These are phyloP conservation scores for Adiantum capillusveneris DNA, from an alignment of 75 land plant species.

Conservation along the genomic window DNA sequence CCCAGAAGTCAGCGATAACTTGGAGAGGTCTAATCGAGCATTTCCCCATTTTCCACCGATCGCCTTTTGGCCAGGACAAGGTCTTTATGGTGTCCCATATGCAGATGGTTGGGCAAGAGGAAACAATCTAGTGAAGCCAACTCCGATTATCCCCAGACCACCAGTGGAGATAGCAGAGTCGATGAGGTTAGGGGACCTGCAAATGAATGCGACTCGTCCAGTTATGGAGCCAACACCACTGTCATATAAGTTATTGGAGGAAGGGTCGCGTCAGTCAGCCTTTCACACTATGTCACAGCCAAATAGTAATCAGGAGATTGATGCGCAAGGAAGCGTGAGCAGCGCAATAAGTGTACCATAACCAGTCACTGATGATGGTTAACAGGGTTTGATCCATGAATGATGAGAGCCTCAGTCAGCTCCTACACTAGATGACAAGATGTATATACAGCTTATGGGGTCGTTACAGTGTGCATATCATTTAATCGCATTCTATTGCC, in stretches of 20 bases:
- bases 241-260: constrained; percentile 3
- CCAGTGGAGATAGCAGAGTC: not conserved
- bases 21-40: not conserved
- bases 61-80: not conserved
- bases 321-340: not conserved
- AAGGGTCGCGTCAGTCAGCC: constrained; percentile 1
- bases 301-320: not conserved
- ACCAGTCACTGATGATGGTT: no score
- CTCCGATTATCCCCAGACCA: not conserved
- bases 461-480: no score
- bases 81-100: not conserved
- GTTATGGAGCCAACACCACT: constrained; percentile 6
- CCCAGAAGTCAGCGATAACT: not conserved
- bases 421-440: no score
- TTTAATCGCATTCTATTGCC: no score
- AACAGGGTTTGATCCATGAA: no score
- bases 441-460: no score
- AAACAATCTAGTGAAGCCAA: constrained; percentile 3
- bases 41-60: not conserved
- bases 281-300: constrained; percentile 2
- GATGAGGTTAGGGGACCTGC: not conserved
- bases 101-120: not conserved
- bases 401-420: no score
- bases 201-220: not conserved
- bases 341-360: constrained; percentile 3